These are phyloP conservation scores for Citrullus mucosospermus DNA, from an alignment of 306 rosid species.

Conservation along the genomic window DNA sequence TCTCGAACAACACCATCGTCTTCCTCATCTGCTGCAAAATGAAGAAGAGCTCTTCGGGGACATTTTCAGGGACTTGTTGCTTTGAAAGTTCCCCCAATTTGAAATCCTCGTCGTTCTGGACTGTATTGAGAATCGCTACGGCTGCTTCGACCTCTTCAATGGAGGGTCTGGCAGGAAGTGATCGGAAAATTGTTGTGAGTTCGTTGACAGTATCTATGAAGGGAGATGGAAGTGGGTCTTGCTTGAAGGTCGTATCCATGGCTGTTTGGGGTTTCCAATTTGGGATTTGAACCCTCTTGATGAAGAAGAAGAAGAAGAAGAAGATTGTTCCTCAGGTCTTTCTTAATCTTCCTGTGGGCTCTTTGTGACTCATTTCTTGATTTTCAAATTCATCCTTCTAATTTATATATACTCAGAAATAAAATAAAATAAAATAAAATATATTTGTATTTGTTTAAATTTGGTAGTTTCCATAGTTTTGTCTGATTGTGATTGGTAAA, in stretches of 20 bases:
- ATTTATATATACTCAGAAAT: not conserved
- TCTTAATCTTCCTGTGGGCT: not conserved
- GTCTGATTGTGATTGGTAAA: not conserved
- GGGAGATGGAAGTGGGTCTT: slow-evolving; percentile 26
- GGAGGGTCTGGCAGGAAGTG: slow-evolving; percentile 80
- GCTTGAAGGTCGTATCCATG: slow-evolving; percentile 33
- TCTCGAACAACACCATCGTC: slow-evolving; percentile 40
- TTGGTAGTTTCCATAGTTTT: not conserved
- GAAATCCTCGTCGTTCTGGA: slow-evolving; percentile 39
- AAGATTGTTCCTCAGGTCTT: not conserved
- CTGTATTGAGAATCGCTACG: slow-evolving; percentile 37
- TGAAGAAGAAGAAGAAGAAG: not conserved
- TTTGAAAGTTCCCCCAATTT: slow-evolving; percentile 48
- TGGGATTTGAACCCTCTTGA: not conserved
- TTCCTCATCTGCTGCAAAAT: slow-evolving; percentile 44
- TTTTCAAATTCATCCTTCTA: not conserved
- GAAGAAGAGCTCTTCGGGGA: slow-evolving; percentile 51
- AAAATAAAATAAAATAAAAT: not conserved
- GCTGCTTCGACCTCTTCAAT: slow-evolving; percentile 78
- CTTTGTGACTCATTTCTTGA: not conserved
- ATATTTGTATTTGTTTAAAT: not conserved
- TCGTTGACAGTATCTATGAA: slow-evolving; percentile 40
- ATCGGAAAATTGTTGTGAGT: slow-evolving; percentile 42
- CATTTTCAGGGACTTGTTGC: slow-evolving; percentile 24
- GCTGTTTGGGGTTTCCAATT: not conserved